Conservation (phyloP, 176 grass and related monocot genomes). For the Themeda triandra region DNA sequence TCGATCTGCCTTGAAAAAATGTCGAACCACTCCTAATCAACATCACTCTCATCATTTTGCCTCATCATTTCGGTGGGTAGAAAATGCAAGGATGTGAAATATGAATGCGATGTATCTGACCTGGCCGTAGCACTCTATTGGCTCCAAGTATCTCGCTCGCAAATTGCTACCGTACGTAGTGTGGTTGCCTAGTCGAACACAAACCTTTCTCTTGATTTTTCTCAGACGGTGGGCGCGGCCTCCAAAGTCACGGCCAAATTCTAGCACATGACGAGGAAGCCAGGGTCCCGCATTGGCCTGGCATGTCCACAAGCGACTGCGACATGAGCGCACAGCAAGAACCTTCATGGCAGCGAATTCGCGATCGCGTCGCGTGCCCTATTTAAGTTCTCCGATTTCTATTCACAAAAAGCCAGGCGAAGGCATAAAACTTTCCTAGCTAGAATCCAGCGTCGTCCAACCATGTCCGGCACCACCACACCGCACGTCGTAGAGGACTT, state of each 20-base stretch:
- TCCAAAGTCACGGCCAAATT: not conserved
- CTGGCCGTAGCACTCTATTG: no score
- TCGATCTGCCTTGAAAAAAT: no score
- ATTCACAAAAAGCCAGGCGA: not conserved
- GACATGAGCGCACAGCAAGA: not conserved
- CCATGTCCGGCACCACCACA: not conserved
- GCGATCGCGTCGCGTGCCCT: not conserved
- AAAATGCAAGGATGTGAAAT: not conserved
- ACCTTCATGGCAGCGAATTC: not conserved
- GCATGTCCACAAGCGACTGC: not conserved
- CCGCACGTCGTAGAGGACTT: constrained; percentile 27
- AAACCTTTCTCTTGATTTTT: not conserved
- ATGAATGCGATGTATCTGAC: not conserved
- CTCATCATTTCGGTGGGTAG: no score
- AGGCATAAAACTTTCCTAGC: no score
- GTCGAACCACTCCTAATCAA: no score
- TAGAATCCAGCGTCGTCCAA: no score
- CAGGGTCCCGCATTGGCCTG: not conserved
- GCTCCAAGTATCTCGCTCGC: no score
- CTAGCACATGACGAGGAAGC: not conserved
- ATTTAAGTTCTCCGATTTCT: not conserved
- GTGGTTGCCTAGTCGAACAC: no score
- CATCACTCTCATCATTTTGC: no score
- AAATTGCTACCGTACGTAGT: no score
- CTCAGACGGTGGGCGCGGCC: not conserved